phyloP scores from a whole-genome alignment of 208 protist genomes.

The Leishmania gerbilli region DNA sequence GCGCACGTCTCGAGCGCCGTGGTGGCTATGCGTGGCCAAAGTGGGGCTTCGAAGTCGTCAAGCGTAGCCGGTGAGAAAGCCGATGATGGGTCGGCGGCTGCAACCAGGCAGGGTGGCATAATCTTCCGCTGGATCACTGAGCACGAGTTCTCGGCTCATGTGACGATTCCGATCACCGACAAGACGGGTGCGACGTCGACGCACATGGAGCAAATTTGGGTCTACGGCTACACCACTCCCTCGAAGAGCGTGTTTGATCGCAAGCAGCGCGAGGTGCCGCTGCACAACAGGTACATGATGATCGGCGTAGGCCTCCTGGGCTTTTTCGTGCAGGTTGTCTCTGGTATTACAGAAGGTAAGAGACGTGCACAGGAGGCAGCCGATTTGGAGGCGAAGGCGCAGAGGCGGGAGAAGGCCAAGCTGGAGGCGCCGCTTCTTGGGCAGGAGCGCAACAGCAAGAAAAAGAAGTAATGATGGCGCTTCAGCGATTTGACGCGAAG shows the following conservation, averaged over 20 bases:
- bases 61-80: background rate
- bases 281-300: constrained; percentile 39
- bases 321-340: constrained; percentile 54
- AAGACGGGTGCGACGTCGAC: background rate
- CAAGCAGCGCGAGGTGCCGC: constrained; percentile 18
- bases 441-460: constrained; percentile 13
- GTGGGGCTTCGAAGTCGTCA: background rate
- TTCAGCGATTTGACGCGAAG: background rate
- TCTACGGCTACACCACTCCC: constrained; percentile 62
- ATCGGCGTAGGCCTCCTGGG: constrained; percentile 24
- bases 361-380: constrained; percentile 20
- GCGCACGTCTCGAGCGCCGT: constrained; percentile 30
- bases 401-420: constrained; percentile 24
- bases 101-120: constrained; percentile 28
- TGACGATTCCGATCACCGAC: constrained; percentile 26
- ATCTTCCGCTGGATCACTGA: constrained; percentile 64
- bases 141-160: constrained; percentile 60
- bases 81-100: background rate
- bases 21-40: constrained; percentile 1
- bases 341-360: constrained; percentile 40
- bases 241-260: constrained; percentile 41
- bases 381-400: constrained; percentile 4
- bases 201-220: constrained; percentile 54
- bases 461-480: constrained; percentile 25
- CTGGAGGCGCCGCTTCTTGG: constrained; percentile 21